These are phyloP conservation scores for Mycena crocata DNA, from an alignment of 768 basidiomycete species.

Conservation along the genomic window DNA sequence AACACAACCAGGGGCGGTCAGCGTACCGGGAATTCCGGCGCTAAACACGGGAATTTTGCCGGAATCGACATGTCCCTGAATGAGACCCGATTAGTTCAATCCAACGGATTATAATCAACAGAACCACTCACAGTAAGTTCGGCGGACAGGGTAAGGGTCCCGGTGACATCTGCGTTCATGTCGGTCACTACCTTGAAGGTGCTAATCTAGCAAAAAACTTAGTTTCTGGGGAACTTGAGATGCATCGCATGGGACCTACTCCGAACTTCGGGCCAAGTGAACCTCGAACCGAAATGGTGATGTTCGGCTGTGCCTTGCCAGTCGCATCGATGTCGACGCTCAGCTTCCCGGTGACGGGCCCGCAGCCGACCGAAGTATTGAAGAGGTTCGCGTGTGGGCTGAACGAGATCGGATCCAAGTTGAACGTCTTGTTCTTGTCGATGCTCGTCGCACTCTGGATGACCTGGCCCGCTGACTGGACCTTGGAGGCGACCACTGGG, in stretches of 20 bases:
- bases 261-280: conserved; percentile 45
- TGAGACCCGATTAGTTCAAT: no score
- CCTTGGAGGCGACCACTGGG: background rate
- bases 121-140: conserved; percentile 43
- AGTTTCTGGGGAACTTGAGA: conserved; percentile 35
- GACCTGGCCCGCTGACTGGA: background rate
- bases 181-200: conserved; percentile 26
- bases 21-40: conserved; percentile 30
- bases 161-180: conserved; percentile 35
- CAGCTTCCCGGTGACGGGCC: background rate
- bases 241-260: conserved; percentile 33
- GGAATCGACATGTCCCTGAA: no score
- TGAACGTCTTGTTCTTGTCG: background rate
- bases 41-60: conserved; percentile 26
- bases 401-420: conserved; percentile 11
- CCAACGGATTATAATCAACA: no score
- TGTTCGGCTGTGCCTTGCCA: background rate
- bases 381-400: conserved; percentile 19
- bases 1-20: no score
- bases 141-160: conserved; percentile 35
- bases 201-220: conserved; percentile 12
- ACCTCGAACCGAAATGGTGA: conserved; percentile 39
- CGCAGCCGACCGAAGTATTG: conserved; percentile 2
- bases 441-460: conserved; percentile 15
- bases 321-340: conserved; percentile 17